Evolutionary conservation across 108 stramenopile species (phyloP).

Genomic region (Cyclostephanos invisitatus): DNA sequence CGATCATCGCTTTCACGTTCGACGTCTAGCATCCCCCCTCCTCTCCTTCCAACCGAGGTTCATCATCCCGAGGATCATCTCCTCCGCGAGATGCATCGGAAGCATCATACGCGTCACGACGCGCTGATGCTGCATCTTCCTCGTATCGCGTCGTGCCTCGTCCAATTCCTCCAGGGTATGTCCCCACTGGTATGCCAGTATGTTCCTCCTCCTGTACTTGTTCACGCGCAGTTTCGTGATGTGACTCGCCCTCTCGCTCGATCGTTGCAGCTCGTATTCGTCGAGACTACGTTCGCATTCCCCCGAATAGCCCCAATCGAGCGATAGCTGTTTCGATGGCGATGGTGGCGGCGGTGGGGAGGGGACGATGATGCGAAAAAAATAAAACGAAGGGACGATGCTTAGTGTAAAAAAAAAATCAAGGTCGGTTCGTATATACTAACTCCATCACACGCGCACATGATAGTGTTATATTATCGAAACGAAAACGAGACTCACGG

Average conservation of each 20-base stretch:
- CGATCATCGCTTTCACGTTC: not conserved
- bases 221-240: conserved; percentile 9
- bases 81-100: conserved; percentile 20
- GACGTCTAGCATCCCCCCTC: too few relatives aligned
- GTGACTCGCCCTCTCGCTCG: conserved; percentile 3
- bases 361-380: too few relatives aligned
- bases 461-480: too few relatives aligned
- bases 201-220: conserved; percentile 37
- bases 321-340: conserved; percentile 7
- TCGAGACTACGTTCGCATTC: conserved; percentile 16
- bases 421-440: not conserved
- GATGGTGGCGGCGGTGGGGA: too few relatives aligned
- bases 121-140: conserved; percentile 35
- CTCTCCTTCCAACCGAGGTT: conserved; percentile 17
- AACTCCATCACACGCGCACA: too few relatives aligned
- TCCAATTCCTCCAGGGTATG: conserved; percentile 39
- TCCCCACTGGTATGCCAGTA: conserved; percentile 34
- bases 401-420: too few relatives aligned
- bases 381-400: too few relatives aligned
- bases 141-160: conserved; percentile 24
- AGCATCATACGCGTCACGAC: conserved; percentile 14
- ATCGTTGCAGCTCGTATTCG: conserved; percentile 28
- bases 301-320: conserved; percentile 42
- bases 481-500: conserved; percentile 9
- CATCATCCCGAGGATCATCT: conserved; percentile 19